Evolutionary conservation across 768 basidiomycete genomes (phyloP), one percentile per base, ranked within the genome.

Genomic region (Hericium erinaceus): DNA sequence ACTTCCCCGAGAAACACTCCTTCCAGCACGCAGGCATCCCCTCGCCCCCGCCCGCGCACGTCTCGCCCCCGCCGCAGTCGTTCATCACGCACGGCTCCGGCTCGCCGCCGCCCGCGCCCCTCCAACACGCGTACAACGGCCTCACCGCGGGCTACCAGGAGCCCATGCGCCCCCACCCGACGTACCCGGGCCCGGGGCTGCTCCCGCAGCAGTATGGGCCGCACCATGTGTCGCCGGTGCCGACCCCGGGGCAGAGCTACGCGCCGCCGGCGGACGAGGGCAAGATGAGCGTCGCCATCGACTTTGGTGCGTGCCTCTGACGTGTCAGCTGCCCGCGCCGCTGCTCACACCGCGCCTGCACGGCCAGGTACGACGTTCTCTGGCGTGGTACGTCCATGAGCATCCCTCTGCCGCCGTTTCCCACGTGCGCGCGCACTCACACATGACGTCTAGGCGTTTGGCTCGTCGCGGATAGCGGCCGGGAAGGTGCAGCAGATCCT

Each of bases 401-500:
- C 6, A 46, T 16, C 16, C 6, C 49, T 55, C 28, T 18, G 20
- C 18, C 20, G 22, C 48, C 16, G 18, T 5, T 7, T 28, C 22
- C 28, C 28, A 33, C 28, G 28, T 4, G 28, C 28, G 28, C 28
- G 28, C 28, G 33, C 39, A 56, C 56, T 8, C 15, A 24, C 38
- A 37, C 20, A 51, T 11, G 11, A 10, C 12, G 13, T 15, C 16
- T 63, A 91, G 89, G 89, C 92, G 0, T 95, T 89, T 65, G 91
- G 87, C 7, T 92, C 90, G 8, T 87, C 90, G 11, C 84, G 92
- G 61, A 87, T 92, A 58, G 81, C 87, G 10, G 80, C 79, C 0
- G 92, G 92, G 15, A 77, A 78, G 61, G 79, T 92, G 4, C 92
- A 92, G 61, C 91, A 93, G 66, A 91, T 94, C 56, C 70, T 94